These are phyloP conservation scores for Tranzscheliella williamsii DNA, from an alignment of 1,284 basidiomycete genomes.

Conservation along the genomic window DNA sequence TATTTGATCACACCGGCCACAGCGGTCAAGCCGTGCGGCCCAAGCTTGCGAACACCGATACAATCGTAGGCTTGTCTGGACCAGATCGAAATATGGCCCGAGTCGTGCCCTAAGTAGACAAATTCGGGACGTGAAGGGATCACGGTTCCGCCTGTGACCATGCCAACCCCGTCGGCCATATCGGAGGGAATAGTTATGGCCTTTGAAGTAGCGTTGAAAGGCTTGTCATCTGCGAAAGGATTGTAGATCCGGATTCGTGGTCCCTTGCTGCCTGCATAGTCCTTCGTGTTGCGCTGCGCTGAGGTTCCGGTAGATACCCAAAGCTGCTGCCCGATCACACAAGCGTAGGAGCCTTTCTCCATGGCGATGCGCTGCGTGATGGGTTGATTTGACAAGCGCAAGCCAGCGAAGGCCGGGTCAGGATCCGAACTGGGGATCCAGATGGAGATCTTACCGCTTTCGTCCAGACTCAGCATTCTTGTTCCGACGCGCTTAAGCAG, in stretches of 20 bases:
- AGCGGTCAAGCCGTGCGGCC: conserved; percentile 42
- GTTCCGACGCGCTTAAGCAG: conserved; percentile 45
- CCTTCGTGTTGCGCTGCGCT: conserved; percentile 11
- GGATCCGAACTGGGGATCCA: conserved; percentile 42
- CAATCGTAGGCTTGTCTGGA: conserved; percentile 36
- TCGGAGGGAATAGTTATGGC: conserved; percentile 60
- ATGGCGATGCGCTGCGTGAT: conserved; percentile 54
- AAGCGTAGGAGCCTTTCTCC: conserved; percentile 42
- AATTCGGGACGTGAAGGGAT: conserved; percentile 71
- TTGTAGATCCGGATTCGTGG: conserved; percentile 53
- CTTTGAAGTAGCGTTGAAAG: conserved; percentile 54
- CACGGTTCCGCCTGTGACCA: conserved; percentile 78
- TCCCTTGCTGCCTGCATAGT: conserved; percentile 21
- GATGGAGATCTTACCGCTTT: conserved; percentile 55
- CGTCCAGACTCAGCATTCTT: conserved; percentile 53
- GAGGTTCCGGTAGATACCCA: conserved; percentile 46
- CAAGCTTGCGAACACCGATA: conserved; percentile 32
- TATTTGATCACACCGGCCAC: conserved; percentile 49
- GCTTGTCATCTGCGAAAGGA: conserved; percentile 50
- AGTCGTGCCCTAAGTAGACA: conserved; percentile 91
- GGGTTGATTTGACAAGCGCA: conserved; percentile 41
- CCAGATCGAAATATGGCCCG: conserved; percentile 67
- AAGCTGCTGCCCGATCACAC: conserved; percentile 50
- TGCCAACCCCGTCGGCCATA: conserved; percentile 70
- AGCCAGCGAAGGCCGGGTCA: conserved; percentile 13